A percentile compares a stretch with the other conserved stretches of the same genome.
phyloP scores from a whole-genome alignment of 305 asterid genomes.

The Fraxinus dipetala region DNA sequence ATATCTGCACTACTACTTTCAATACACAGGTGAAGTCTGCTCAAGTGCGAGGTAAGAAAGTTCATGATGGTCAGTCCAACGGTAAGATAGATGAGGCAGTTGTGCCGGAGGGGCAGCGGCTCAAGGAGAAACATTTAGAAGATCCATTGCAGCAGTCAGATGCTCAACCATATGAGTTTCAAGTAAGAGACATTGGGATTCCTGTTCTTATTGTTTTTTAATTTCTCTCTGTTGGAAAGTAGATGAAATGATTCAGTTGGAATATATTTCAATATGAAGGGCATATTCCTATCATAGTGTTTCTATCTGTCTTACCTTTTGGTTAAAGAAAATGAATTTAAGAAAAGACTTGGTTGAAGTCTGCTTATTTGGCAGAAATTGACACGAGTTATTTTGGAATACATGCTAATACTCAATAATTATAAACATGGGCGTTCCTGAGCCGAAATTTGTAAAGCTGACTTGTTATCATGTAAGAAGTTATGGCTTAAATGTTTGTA shows the following conservation, averaged over 20 bases:
- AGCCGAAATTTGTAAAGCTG: not conserved
- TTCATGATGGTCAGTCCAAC: conserved; percentile 48
- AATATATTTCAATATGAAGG: not conserved
- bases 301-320: not conserved
- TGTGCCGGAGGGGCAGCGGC: conserved; percentile 37
- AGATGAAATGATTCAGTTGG: conserved; percentile 1
- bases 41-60: conserved; percentile 52
- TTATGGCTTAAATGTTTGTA: not conserved
- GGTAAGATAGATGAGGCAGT: conserved; percentile 51
- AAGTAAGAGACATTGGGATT: conserved; percentile 33
- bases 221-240: not conserved
- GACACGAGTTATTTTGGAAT: not conserved
- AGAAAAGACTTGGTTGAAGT: conserved; percentile 6
- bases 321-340: not conserved
- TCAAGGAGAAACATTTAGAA: conserved; percentile 40
- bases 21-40: conserved; percentile 47
- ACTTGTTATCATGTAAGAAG: not conserved
- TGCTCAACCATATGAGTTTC: conserved; percentile 38
- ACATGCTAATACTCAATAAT: not conserved
- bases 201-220: not conserved
- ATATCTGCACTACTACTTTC: not conserved
- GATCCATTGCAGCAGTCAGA: conserved; percentile 40
- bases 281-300: not conserved
- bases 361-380: not conserved
- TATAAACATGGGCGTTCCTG: not conserved